Conservation (phyloP, 2,329 filamentous ascomycete species). For the Aaosphaeria arxii region DNA sequence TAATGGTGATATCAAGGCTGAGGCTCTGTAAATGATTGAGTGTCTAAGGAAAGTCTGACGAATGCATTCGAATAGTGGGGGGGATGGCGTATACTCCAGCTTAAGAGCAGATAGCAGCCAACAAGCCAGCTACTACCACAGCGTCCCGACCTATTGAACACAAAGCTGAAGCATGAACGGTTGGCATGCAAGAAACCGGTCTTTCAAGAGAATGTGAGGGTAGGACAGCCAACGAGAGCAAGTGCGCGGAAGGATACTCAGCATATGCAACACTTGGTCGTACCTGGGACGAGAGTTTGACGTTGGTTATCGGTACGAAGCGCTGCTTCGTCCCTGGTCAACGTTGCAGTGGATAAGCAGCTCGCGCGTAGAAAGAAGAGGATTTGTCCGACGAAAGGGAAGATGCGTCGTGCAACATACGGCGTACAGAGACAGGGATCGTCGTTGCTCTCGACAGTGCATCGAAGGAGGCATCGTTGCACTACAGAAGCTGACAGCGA, state of each 20-base stretch:
- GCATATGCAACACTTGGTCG: conserved; percentile 6
- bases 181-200: conserved; percentile 2
- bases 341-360: conserved; percentile 7
- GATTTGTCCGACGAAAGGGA: conserved; percentile 1
- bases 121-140: no score
- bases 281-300: conserved; percentile 1
- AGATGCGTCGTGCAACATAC: conserved; percentile 7
- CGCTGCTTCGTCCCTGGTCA: conserved; percentile 5
- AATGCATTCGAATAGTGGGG: no score
- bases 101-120: no score
- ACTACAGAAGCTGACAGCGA: conserved; percentile 7
- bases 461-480: conserved; percentile 4
- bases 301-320: conserved; percentile 5
- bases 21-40: neutral
- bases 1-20: neutral
- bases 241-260: conserved; percentile 1
- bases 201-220: neutral
- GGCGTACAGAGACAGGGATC: conserved; percentile 3
- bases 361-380: conserved; percentile 1
- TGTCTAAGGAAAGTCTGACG: no score
- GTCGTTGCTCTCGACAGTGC: neutral
- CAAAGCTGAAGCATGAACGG: conserved; percentile 1
- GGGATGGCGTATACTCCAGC: no score
- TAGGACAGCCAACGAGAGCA: conserved; percentile 3
- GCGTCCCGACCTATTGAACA: no score